Conservation (phyloP, 768 basidiomycete genomes). For the Termitomyces sp. region DNA sequence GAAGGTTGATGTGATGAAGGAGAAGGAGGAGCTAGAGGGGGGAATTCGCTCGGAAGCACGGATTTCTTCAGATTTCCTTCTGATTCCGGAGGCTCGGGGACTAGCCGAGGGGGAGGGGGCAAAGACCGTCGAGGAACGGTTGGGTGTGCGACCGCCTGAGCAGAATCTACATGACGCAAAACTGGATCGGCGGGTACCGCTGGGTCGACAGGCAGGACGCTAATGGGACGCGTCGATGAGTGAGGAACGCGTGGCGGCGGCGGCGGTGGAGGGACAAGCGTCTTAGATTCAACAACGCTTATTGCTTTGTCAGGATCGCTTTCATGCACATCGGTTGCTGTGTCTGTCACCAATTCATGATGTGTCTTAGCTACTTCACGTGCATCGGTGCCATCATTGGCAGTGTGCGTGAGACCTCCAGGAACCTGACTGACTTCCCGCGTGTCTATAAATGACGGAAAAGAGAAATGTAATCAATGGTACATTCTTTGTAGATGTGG, state of each 20-base stretch:
- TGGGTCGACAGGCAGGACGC: constrained; percentile 4
- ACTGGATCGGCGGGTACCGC: constrained; percentile 5
- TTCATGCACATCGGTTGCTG: constrained; percentile 2
- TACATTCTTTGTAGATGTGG: constrained; percentile 14
- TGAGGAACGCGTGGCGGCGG: constrained; percentile 14
- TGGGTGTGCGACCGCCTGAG: background rate
- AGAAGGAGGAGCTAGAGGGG: background rate
- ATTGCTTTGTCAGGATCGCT: background rate
- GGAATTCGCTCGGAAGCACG: background rate
- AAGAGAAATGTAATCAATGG: constrained; percentile 22
- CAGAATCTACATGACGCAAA: background rate
- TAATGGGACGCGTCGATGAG: constrained; percentile 9
- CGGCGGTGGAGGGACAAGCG: constrained; percentile 8
- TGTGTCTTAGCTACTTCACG: constrained; percentile 9
- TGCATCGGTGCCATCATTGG: constrained; percentile 6
- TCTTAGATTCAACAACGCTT: constrained; percentile 4
- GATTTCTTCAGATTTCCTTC: constrained; percentile 19
- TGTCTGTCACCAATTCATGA: background rate
- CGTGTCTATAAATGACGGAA: constrained; percentile 12
- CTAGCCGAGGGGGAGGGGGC: constrained; percentile 19
- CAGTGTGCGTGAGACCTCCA: constrained; percentile 7
- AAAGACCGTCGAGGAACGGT: constrained; percentile 5
- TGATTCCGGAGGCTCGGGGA: constrained; percentile 22
- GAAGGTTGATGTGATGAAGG: background rate
- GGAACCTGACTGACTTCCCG: constrained; percentile 4